Evolutionary conservation across 2,329 filamentous ascomycete genomes (phyloP).

Genomic region (Berkeleyomyces basicola): DNA sequence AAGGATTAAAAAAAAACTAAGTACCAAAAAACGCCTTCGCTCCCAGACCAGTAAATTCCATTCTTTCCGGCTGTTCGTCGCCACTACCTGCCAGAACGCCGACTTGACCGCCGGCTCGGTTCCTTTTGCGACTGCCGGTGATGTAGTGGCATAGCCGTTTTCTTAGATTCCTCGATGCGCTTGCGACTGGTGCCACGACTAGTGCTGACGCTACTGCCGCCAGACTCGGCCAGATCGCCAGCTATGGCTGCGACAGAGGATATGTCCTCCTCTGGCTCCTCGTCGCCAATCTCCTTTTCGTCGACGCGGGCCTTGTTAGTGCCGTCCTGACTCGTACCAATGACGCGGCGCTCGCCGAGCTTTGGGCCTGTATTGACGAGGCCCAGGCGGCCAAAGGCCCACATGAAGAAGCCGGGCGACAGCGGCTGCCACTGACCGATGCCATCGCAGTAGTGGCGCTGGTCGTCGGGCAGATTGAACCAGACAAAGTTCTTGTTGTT

Average conservation of each 20-base stretch:
- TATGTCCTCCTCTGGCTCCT: constrained; percentile 6
- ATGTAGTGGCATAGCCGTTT: constrained; percentile 13
- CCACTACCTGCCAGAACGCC: neutral
- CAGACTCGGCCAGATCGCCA: constrained; percentile 7
- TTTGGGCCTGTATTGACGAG: constrained; percentile 16
- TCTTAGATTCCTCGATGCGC: constrained; percentile 12
- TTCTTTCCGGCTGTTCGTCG: neutral
- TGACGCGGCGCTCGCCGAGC: constrained; percentile 16
- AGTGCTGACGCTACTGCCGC: neutral
- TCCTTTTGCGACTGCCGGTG: constrained; percentile 10
- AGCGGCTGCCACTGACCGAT: constrained; percentile 22
- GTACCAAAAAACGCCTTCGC: neutral
- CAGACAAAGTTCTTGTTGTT: constrained; percentile 24
- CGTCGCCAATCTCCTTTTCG: constrained; percentile 12
- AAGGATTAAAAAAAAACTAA: neutral
- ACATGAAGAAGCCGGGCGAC: constrained; percentile 17
- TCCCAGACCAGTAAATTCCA: neutral
- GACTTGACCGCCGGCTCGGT: constrained; percentile 4
- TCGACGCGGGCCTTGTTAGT: constrained; percentile 11
- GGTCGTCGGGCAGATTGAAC: constrained; percentile 23
- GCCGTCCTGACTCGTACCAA: constrained; percentile 17
- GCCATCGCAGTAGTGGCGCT: constrained; percentile 20
- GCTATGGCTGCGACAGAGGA: neutral
- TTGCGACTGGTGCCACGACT: constrained; percentile 5
- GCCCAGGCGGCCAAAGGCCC: constrained; percentile 18